These are phyloP conservation scores for Fusarium praegraminearum DNA, from an alignment of 2,329 filamentous ascomycete genomes.

Conservation along the genomic window DNA sequence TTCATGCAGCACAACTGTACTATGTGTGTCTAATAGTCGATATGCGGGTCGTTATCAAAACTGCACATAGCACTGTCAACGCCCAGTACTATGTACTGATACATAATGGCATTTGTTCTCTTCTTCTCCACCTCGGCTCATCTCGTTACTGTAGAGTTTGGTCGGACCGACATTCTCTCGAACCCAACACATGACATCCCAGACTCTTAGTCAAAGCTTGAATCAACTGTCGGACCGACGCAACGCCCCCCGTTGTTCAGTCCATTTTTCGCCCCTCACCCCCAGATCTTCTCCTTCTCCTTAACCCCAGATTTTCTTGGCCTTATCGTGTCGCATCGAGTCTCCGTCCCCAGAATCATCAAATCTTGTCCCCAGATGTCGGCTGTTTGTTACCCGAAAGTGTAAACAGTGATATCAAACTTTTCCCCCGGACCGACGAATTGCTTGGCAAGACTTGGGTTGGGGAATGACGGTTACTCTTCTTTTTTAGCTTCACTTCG, in stretches of 20 bases:
- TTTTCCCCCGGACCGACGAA: slow-evolving; percentile 24
- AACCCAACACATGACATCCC: background rate
- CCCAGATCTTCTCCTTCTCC: slow-evolving; percentile 34
- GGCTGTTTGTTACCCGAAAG: background rate
- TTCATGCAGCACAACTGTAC: background rate
- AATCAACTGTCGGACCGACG: slow-evolving; percentile 30
- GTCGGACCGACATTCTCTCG: slow-evolving; percentile 2
- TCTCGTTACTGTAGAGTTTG: background rate
- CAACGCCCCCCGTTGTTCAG: background rate
- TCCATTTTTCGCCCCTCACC: slow-evolving; percentile 19
- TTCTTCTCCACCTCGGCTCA: background rate
- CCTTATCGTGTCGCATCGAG: slow-evolving; percentile 8
- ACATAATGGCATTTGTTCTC: background rate
- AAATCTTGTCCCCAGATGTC: background rate
- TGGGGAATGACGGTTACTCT: slow-evolving; percentile 16
- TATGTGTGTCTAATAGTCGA: background rate
- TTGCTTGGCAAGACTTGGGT: background rate
- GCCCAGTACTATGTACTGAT: background rate
- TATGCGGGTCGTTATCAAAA: background rate
- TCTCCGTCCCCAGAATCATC: slow-evolving; percentile 18
- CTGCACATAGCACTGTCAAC: background rate
- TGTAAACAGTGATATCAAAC: background rate
- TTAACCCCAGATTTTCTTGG: slow-evolving; percentile 37
- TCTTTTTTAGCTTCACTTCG: slow-evolving; percentile 11
- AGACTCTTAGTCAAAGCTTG: background rate